Percentiles rank a stretch among this genome's conserved stretches.
Conservation (phyloP, 2,329 filamentous ascomycete genomes). For the Parastagonospora avenae region DNA sequence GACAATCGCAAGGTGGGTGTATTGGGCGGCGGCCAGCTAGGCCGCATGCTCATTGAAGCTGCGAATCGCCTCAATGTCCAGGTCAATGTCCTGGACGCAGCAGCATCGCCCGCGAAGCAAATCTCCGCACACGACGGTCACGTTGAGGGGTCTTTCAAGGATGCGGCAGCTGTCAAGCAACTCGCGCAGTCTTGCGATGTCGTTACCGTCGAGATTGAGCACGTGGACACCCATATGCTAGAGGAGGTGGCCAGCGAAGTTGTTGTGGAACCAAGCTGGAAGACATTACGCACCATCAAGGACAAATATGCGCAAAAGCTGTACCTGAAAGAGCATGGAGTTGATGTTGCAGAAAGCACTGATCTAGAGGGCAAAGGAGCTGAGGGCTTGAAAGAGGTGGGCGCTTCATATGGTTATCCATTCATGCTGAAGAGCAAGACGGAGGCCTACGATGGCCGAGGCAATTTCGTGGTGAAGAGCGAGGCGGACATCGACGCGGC, state of each 20-base stretch:
- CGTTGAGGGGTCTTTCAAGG: slow-evolving; percentile 86
- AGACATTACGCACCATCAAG: slow-evolving; percentile 85
- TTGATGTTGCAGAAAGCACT: slow-evolving; percentile 75
- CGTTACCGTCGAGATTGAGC: slow-evolving; percentile 93
- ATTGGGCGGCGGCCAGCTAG: slow-evolving; percentile 64
- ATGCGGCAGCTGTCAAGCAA: slow-evolving; percentile 75
- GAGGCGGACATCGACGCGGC: slow-evolving; percentile 68
- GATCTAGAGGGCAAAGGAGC: slow-evolving; percentile 65
- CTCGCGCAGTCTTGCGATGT: slow-evolving; percentile 79
- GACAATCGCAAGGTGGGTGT: slow-evolving; percentile 44
- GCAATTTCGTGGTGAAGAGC: slow-evolving; percentile 69
- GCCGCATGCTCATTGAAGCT: slow-evolving; percentile 92
- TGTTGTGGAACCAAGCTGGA: slow-evolving; percentile 78
- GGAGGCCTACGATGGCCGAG: slow-evolving; percentile 89
- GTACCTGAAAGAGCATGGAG: slow-evolving; percentile 69
- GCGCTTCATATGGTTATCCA: slow-evolving; percentile 73
- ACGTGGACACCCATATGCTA: slow-evolving; percentile 86
- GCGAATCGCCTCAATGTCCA: slow-evolving; percentile 78
- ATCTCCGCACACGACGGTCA: slow-evolving; percentile 76
- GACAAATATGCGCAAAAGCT: slow-evolving; percentile 93
- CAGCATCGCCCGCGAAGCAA: slow-evolving; percentile 81
- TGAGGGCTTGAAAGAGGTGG: slow-evolving; percentile 67
- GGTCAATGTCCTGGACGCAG: slow-evolving; percentile 78
- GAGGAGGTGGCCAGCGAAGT: slow-evolving; percentile 76
- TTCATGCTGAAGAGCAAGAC: slow-evolving; percentile 92